Base-by-base conservation (phyloP, 441 rosid genomes). In the Francoa sonchifolia region DNA sequence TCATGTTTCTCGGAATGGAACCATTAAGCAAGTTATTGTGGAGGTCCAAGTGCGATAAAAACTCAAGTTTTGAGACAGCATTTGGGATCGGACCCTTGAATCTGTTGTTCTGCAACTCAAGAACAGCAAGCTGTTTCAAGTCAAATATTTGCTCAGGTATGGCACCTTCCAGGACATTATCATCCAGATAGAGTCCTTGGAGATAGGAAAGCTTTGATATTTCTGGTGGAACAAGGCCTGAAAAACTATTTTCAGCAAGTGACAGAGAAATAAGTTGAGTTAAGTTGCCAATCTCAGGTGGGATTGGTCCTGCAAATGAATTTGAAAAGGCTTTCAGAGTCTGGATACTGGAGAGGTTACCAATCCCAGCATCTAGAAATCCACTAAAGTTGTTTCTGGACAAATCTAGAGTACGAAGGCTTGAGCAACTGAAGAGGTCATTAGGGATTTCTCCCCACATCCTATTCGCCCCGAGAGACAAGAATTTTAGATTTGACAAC, bases 371-470 rank as follows among this genome's bases (percentile, higher is more conserved):
- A 38, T 69, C 77, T 23, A 87, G 46, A 10, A 48, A 9, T 47
- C 94, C 94, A 6, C 57, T 76, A 41, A 86, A 70, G 38, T 68
- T 68, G 68, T 77, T 86, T 13, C 33, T 11, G 12, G 53, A 42
- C 59, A 79, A 40, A 48, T 38, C 43, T 17, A 77, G 52, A 19
- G 0, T 0, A 6, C 3, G 34, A 33, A 82, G 54, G 31, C 65
- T 57, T 44, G 82, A 65, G 60, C 92, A 80, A 42, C 76, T 69
- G 63, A 70, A 87, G 54, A 82, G 76, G 34, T 80, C 92, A 52
- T 69, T 77, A 10, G 94, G 88, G 28, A 87, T 68, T 48, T 76
- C 83, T 14, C 94, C 94, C 1, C 75, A 59, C 37, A 87, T 32
- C 28, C 23, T 51, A 47, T 82, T 87, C 2, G 7, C 3, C 7